A percentile compares a stretch with the other conserved stretches of the same genome.
Conservation (phyloP, 306 rosid species). For the Trifolium pratense region DNA sequence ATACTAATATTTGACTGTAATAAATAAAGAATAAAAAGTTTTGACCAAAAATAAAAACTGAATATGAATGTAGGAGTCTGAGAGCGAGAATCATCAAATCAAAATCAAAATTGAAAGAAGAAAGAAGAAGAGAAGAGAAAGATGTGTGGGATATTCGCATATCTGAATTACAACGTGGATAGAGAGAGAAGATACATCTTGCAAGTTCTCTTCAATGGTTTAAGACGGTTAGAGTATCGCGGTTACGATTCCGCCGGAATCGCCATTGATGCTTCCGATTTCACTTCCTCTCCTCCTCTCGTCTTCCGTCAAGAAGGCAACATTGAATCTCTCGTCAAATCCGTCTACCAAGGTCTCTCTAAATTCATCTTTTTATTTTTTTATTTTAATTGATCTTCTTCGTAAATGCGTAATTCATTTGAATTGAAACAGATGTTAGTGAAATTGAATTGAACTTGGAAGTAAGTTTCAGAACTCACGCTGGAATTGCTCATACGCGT, state of each 20-base stretch:
- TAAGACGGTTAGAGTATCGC: conserved; percentile 85
- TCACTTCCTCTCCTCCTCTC: conserved; percentile 50
- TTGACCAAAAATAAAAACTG: too few relatives aligned
- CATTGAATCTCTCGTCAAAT: conserved; percentile 91
- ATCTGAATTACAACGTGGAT: conserved; percentile 81
- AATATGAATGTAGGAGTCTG: neutral
- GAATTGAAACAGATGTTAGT: conserved; percentile 62
- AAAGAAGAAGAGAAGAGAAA: neutral
- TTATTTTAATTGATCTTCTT: neutral
- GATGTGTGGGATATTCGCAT: conserved; percentile 99
- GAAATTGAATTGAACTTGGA: conserved; percentile 70
- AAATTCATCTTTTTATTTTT: neutral
- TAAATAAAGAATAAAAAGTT: too few relatives aligned
- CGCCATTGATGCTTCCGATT: conserved; percentile 66
- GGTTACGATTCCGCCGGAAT: conserved; percentile 99
- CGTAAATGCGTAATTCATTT: neutral
- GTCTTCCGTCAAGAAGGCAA: conserved; percentile 94
- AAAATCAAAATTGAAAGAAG: neutral
- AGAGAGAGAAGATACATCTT: conserved; percentile 87
- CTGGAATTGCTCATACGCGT: conserved; percentile 96
- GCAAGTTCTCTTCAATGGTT: conserved; percentile 89
- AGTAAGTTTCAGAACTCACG: conserved; percentile 66
- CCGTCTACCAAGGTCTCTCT: conserved; percentile 82
- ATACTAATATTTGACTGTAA: too few relatives aligned
- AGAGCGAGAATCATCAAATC: neutral